Conservation (phyloP, 805 yeast genomes). For the Myxozyma kluyveri region DNA sequence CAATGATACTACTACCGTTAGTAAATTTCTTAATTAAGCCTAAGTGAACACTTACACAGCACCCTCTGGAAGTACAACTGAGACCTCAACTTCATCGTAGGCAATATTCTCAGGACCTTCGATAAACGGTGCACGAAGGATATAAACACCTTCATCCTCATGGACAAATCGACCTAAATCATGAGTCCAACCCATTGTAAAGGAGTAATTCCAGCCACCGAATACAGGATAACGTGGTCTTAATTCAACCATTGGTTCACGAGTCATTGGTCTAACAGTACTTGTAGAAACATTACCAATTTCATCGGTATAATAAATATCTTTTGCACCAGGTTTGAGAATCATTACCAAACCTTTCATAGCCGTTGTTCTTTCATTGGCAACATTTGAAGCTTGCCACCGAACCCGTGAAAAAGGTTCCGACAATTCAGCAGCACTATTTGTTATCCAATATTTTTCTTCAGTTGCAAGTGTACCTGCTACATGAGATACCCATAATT, state of each 20-base stretch:
- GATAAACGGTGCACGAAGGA: slow-evolving; percentile 66
- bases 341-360: slow-evolving; percentile 42
- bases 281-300: slow-evolving; percentile 93
- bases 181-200: slow-evolving; percentile 91
- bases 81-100: slow-evolving; percentile 59
- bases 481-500: slow-evolving; percentile 84
- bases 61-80: slow-evolving; percentile 82
- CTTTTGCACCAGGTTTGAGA: slow-evolving; percentile 53
- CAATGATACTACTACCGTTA: not conserved
- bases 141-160: slow-evolving; percentile 47
- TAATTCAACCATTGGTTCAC: slow-evolving; percentile 51
- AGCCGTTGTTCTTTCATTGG: slow-evolving; percentile 54
- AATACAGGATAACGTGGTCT: slow-evolving; percentile 91
- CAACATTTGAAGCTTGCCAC: slow-evolving; percentile 57
- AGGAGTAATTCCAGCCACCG: slow-evolving; percentile 95
- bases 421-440: slow-evolving; percentile 67
- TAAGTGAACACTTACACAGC: slow-evolving; percentile 44
- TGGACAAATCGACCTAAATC: slow-evolving; percentile 51
- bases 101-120: slow-evolving; percentile 68
- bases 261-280: slow-evolving; percentile 33
- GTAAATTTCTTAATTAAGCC: not conserved
- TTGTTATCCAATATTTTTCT: slow-evolving; percentile 78
- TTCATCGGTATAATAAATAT: slow-evolving; percentile 76
- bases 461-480: slow-evolving; percentile 68
- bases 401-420: slow-evolving; percentile 69